Evolutionary conservation across 768 basidiomycete genomes (phyloP).

Genomic region (Russula brevipes): DNA sequence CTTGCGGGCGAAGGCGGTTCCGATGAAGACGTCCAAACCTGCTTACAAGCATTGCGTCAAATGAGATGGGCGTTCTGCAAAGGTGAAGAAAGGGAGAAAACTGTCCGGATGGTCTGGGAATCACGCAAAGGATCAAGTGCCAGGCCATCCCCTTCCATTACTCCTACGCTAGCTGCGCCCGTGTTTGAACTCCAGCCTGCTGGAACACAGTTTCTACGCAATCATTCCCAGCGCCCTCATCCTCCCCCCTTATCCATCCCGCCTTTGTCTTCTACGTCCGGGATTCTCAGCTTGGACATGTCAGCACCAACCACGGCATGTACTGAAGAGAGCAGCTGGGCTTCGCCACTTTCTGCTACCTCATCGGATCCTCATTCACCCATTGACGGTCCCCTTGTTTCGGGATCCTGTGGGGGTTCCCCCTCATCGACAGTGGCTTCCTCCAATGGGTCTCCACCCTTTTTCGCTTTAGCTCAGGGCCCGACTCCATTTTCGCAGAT

Average conservation of each 20-base stretch:
- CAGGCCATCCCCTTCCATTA: neutral
- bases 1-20: slow-evolving; percentile 52
- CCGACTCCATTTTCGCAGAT: slow-evolving; percentile 19
- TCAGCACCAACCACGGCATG: slow-evolving; percentile 20
- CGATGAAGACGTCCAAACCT: slow-evolving; percentile 50
- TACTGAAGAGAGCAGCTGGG: slow-evolving; percentile 24
- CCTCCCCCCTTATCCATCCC: slow-evolving; percentile 25
- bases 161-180: slow-evolving; percentile 6
- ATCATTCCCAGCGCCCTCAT: slow-evolving; percentile 20
- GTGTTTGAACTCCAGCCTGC: slow-evolving; percentile 18
- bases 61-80: slow-evolving; percentile 81
- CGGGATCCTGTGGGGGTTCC: slow-evolving; percentile 16
- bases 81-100: slow-evolving; percentile 65
- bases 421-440: slow-evolving; percentile 22
- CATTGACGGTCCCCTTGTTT: slow-evolving; percentile 3
- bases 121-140: slow-evolving; percentile 26
- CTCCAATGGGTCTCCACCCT: slow-evolving; percentile 20
- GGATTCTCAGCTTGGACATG: slow-evolving; percentile 12
- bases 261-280: slow-evolving; percentile 4
- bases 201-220: slow-evolving; percentile 15
- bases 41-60: slow-evolving; percentile 68
- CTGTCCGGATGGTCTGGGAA: slow-evolving; percentile 47
- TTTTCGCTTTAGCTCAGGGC: slow-evolving; percentile 20
- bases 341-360: slow-evolving; percentile 22
- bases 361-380: slow-evolving; percentile 23